phyloP scores from a whole-genome alignment of 371 early-diverging fungal species.

The Smittium culicis region DNA sequence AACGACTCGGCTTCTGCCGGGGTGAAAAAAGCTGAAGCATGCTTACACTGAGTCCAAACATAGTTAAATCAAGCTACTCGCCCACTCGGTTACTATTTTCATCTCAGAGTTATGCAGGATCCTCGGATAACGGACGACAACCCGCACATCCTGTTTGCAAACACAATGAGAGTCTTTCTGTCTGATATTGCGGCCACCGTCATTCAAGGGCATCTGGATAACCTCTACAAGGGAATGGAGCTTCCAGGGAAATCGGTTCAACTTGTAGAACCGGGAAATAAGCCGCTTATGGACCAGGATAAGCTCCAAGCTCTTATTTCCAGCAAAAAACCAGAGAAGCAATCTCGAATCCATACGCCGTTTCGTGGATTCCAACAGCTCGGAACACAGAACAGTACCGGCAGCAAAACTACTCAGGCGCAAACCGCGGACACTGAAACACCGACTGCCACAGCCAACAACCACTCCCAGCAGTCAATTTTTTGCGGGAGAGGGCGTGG shows the following conservation, averaged over 20 bases:
- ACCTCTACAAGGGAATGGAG: not conserved
- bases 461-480: not conserved
- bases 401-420: not conserved
- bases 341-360: not conserved
- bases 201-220: not conserved
- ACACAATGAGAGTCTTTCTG: not conserved
- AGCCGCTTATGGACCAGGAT: not conserved
- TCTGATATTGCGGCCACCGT: not conserved
- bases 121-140: not conserved
- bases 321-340: not conserved
- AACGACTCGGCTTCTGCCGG: not conserved
- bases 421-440: not conserved
- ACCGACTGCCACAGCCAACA: not conserved
- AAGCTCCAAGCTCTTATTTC: not conserved
- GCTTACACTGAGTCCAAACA: not conserved
- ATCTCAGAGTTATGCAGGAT: not conserved
- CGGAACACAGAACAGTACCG: not conserved
- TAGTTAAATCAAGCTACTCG: not conserved
- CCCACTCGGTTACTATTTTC: not conserved
- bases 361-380: not conserved
- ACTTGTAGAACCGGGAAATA: not conserved
- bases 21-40: not conserved
- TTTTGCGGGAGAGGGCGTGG: not conserved
- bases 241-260: not conserved
- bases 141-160: not conserved